A percentile compares a stretch with the other conserved stretches of the same genome.
These are phyloP conservation scores for Hymenoscyphus fraxineus DNA, from an alignment of 2,329 filamentous ascomycete genomes.

Conservation along the genomic window DNA sequence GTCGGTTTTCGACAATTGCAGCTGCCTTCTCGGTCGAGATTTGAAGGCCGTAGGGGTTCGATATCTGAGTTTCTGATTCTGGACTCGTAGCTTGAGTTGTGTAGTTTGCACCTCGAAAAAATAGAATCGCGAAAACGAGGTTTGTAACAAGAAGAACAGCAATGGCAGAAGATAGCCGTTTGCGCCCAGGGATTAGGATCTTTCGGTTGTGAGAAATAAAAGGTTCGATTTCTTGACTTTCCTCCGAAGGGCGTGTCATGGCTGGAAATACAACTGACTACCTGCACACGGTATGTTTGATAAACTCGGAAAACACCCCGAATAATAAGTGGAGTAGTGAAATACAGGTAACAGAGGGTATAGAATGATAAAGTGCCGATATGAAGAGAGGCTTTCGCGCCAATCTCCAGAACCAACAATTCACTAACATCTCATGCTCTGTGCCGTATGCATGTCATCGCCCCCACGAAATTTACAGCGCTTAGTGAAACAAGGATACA, in stretches of 20 bases:
- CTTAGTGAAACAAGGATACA: not conserved
- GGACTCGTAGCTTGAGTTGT: not conserved
- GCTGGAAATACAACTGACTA: not conserved
- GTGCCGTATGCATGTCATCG: not conserved
- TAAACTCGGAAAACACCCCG: not conserved
- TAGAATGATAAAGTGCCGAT: not conserved
- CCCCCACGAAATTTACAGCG: not conserved
- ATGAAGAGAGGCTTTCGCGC: not conserved
- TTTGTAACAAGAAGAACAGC: not conserved
- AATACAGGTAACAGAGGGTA: too few species aligned
- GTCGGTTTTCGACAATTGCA: conserved; percentile 8
- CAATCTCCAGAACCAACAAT: not conserved
- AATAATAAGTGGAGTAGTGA: too few species aligned
- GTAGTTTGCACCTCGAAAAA: not conserved
- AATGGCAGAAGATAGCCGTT: not conserved
- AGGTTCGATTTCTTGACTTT: not conserved
- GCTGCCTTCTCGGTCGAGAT: conserved; percentile 4
- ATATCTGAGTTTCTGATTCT: not conserved
- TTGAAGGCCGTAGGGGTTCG: not conserved
- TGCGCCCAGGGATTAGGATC: not conserved
- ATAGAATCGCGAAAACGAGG: not conserved
- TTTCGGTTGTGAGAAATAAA: not conserved
- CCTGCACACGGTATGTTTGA: not conserved
- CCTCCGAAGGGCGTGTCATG: not conserved
- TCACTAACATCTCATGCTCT: not conserved